phyloP scores from a whole-genome alignment of 139 green algal species.

The Haematococcus sp. region DNA sequence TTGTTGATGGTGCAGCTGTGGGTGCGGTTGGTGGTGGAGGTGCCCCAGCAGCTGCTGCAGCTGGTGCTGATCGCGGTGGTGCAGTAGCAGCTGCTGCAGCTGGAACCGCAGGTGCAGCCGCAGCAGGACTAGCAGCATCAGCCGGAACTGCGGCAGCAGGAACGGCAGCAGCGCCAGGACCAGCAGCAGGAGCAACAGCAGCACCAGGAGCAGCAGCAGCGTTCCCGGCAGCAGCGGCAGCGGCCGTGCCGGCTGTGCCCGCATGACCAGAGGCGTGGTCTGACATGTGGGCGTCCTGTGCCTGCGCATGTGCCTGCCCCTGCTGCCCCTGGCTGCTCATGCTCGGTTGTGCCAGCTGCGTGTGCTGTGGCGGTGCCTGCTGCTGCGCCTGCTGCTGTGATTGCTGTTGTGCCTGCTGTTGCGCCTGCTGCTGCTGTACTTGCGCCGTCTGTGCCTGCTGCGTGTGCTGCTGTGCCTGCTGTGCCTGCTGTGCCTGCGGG shows the following conservation, averaged over 20 bases:
- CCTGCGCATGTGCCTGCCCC: no score
- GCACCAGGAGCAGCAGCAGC: not conserved
- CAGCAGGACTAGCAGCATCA: not conserved
- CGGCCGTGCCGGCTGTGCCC: not conserved
- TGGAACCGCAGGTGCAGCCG: not conserved
- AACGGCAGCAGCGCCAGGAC: not conserved
- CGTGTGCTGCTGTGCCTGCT: slow-evolving; percentile 28
- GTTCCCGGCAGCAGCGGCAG: not conserved
- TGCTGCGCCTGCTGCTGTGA: not conserved
- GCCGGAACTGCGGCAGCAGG: not conserved
- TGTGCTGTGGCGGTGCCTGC: not conserved
- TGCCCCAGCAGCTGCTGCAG: no score
- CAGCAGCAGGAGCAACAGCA: not conserved
- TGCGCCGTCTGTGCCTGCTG: no score
- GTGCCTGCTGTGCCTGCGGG: slow-evolving; percentile 40
- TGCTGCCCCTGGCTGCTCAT: no score
- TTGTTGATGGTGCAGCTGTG: not conserved
- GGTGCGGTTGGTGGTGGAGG: no score
- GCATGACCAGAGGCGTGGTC: not conserved
- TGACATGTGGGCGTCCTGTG: no score
- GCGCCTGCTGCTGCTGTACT: not conserved
- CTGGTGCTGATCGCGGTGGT: no score
- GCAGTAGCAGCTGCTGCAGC: not conserved
- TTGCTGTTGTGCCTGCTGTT: not conserved
- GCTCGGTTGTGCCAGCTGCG: not conserved